A percentile compares a stretch with the other conserved stretches of the same genome.
Conservation (phyloP, 495 filamentous ascomycete species). For the Gamarada debralockiae region DNA sequence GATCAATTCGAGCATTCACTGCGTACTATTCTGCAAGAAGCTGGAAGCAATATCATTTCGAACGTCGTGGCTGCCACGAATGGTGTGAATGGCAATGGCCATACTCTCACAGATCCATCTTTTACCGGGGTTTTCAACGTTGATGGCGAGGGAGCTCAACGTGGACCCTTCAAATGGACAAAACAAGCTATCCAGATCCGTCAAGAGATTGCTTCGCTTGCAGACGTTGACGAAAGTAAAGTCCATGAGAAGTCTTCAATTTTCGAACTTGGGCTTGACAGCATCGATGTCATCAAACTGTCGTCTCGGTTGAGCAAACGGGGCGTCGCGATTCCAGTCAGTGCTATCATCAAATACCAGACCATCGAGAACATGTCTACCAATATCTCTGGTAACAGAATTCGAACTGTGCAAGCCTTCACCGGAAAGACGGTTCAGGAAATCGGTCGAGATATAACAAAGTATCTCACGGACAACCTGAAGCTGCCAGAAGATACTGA, state of each 20-base stretch:
- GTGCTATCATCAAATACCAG: slow-evolving; percentile 63
- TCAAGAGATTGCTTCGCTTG: slow-evolving; percentile 56
- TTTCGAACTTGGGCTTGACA: slow-evolving; percentile 83
- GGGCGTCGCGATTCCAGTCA: slow-evolving; percentile 58
- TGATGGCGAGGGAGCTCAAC: not conserved
- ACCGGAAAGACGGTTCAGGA: slow-evolving; percentile 21
- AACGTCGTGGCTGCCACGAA: not conserved
- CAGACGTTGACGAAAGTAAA: slow-evolving; percentile 41
- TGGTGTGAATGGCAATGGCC: not conserved
- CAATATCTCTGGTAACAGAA: not conserved
- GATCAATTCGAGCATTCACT: slow-evolving; percentile 30
- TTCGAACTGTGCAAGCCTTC: not conserved
- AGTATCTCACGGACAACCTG: slow-evolving; percentile 30
- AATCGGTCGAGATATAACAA: slow-evolving; percentile 31
- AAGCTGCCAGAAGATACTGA: slow-evolving; percentile 39
- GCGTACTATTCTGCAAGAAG: slow-evolving; percentile 2
- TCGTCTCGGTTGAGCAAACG: slow-evolving; percentile 57
- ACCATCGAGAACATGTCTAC: slow-evolving; percentile 53
- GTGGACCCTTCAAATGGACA: slow-evolving; percentile 49
- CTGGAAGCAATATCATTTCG: slow-evolving; percentile 3
- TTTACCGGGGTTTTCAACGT: not conserved
- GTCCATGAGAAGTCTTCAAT: slow-evolving; percentile 72
- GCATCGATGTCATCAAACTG: slow-evolving; percentile 73
- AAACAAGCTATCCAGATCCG: slow-evolving; percentile 44
- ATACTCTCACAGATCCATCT: not conserved